phyloP scores from a whole-genome alignment of 192 early-diverging fungal genomes.

The Pilaira anomala region DNA sequence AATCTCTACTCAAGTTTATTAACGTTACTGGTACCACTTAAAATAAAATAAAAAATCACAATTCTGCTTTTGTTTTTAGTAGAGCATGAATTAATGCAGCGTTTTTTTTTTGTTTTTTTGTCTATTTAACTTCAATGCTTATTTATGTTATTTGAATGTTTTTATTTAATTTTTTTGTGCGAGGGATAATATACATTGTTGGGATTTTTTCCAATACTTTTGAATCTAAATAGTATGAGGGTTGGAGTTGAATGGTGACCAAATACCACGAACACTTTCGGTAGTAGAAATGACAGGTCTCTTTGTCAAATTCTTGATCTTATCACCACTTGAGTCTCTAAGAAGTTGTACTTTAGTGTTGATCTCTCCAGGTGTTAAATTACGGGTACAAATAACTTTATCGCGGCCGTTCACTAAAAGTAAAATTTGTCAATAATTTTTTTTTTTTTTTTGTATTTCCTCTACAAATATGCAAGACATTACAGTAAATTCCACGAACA shows the following conservation, averaged over 20 bases:
- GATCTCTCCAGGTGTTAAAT: slow-evolving; percentile 58
- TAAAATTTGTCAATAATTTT: background rate
- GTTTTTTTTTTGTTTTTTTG: too few relatives aligned
- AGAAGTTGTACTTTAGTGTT: slow-evolving; percentile 57
- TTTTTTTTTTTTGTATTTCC: background rate
- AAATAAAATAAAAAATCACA: slow-evolving; percentile 11
- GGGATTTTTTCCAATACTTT: too few relatives aligned
- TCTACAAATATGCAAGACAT: slow-evolving; percentile 20
- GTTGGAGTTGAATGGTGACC: slow-evolving; percentile 76
- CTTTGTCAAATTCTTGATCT: slow-evolving; percentile 58
- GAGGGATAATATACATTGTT: too few relatives aligned
- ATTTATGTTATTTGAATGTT: too few relatives aligned
- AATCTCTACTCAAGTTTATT: slow-evolving; percentile 67
- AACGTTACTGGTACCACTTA: slow-evolving; percentile 34
- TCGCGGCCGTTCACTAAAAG: slow-evolving; percentile 55
- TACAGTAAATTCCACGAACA: slow-evolving; percentile 66
- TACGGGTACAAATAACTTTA: slow-evolving; percentile 65
- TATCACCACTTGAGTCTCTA: slow-evolving; percentile 62
- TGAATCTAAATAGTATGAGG: slow-evolving; percentile 57
- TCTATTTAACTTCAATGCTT: too few relatives aligned
- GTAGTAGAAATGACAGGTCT: slow-evolving; percentile 74
- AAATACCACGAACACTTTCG: slow-evolving; percentile 76
- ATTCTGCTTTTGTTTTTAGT: too few relatives aligned
- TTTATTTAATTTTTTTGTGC: too few relatives aligned
- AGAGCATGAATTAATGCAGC: too few relatives aligned